These are phyloP conservation scores for Paxillus rubicundulus DNA, from an alignment of 768 basidiomycete species.

Conservation along the genomic window DNA sequence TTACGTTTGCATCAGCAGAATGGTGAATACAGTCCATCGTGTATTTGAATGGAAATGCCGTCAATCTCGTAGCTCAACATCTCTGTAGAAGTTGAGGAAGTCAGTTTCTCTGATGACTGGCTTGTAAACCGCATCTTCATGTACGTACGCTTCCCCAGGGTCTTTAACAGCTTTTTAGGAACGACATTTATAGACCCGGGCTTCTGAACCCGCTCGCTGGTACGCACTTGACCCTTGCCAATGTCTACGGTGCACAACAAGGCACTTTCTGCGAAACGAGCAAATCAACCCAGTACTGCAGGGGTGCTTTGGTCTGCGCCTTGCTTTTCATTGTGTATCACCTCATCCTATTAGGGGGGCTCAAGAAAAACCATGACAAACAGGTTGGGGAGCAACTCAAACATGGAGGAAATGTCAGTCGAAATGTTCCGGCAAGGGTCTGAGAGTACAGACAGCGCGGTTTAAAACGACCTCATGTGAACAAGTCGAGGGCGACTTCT, in stretches of 20 bases:
- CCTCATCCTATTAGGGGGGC: neutral
- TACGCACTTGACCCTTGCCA: constrained; percentile 46
- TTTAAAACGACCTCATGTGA: neutral
- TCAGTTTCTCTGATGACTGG: too few relatives aligned
- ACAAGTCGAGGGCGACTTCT: neutral
- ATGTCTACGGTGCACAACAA: constrained; percentile 45
- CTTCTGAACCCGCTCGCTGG: constrained; percentile 52
- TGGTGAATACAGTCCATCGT: too few relatives aligned
- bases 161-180: neutral
- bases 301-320: constrained; percentile 36
- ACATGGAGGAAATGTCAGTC: neutral
- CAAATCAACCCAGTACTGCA: constrained; percentile 41
- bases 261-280: constrained; percentile 41
- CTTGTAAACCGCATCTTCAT: constrained; percentile 48
- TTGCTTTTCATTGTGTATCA: constrained; percentile 13
- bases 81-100: too few relatives aligned
- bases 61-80: too few relatives aligned
- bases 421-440: neutral
- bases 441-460: neutral
- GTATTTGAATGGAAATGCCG: too few relatives aligned
- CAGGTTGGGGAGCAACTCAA: neutral
- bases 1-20: too few relatives aligned
- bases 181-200: constrained; percentile 39
- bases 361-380: neutral
- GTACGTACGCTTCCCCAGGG: constrained; percentile 27